Evolutionary conservation across 768 basidiomycete species (phyloP), one percentile per base, ranked within the genome.

Genomic region (Auriscalpium orientale): DNA sequence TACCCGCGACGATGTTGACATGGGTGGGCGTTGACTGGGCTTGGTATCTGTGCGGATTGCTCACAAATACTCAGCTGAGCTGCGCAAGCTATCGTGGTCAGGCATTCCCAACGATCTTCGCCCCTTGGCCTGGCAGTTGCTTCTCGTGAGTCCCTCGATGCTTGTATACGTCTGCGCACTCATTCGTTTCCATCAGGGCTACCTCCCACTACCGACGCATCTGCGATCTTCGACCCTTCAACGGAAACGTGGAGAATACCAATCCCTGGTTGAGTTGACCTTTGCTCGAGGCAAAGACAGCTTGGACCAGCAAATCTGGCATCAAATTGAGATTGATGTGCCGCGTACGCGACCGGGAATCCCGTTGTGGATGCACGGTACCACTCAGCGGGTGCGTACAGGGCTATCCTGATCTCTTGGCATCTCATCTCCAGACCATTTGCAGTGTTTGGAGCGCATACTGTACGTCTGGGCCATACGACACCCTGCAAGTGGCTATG

Each of bases 391-490:
- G 63, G 94, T 93, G 70, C 65, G 84, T 68, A 8, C 33, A 28
- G 4, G 21, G 43, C 16, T 46, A 46, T 10, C 49, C 51, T 36
- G 28, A 34, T 34, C 49, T 46, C 53, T 46, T 60, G 60, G 57
- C 60, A 55, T 45, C 22, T 40, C 46, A 9, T 12, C 51, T 53
- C 62, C 62, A 61, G 59, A 59, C 33, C 34, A 5, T 20, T 12
- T 9, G 56, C 71, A 95, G 93, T 85, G 91, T 64, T 75, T 99
- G 43, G 97, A 98, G 72, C 80, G 94, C 51, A 93, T 99, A 57
- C 74, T 99, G 35, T 99, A 98, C 64, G 95, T 99, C 16, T 98
- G 97, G 95, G 97, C 97, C 12, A 97, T 98, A 66, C 83, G 97
- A 61, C 97, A 98, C 74, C 97, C 97, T 0, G 95, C 97, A 4